These are phyloP conservation scores for Penicillium cataractarum DNA, from an alignment of 495 filamentous ascomycete genomes.

Conservation along the genomic window DNA sequence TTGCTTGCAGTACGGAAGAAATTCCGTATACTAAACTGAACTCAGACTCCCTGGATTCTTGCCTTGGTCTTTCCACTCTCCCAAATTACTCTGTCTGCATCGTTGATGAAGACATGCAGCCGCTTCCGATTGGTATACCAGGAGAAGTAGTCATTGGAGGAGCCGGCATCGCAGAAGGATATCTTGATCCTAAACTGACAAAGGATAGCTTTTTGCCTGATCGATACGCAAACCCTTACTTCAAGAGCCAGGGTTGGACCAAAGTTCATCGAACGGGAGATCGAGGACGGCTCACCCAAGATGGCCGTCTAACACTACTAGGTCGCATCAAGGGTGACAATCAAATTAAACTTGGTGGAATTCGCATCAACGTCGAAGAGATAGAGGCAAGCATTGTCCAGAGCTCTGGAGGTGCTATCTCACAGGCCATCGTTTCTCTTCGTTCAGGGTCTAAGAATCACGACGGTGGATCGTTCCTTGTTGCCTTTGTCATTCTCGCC, in stretches of 20 bases:
- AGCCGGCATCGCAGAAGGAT: slow-evolving; percentile 44
- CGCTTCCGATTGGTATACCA: slow-evolving; percentile 45
- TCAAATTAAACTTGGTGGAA: slow-evolving; percentile 55
- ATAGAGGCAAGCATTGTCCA: slow-evolving; percentile 39
- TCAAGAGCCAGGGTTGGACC: slow-evolving; percentile 32
- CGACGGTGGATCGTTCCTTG: slow-evolving; percentile 10
- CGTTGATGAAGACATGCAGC: slow-evolving; percentile 43
- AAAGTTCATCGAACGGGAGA: slow-evolving; percentile 32
- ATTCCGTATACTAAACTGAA: slow-evolving; percentile 18
- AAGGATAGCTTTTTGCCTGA: slow-evolving; percentile 39
- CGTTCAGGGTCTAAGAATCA: not conserved
- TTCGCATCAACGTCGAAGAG: slow-evolving; percentile 57
- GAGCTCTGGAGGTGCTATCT: slow-evolving; percentile 34
- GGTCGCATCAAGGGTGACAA: slow-evolving; percentile 48
- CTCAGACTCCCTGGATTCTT: not conserved
- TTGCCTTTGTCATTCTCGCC: slow-evolving; percentile 25
- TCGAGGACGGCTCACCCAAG: slow-evolving; percentile 22
- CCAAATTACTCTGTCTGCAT: slow-evolving; percentile 53
- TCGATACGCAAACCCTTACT: slow-evolving; percentile 25
- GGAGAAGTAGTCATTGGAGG: slow-evolving; percentile 53
- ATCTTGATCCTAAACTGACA: slow-evolving; percentile 42
- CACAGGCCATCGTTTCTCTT: slow-evolving; percentile 24
- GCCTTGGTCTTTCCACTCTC: slow-evolving; percentile 31
- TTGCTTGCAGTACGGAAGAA: slow-evolving; percentile 25
- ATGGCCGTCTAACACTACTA: slow-evolving; percentile 39